Evolutionary conservation across 1,284 basidiomycete species (phyloP), one percentile per base, ranked within the genome.

Genomic region (Ustilago trichophora): DNA sequence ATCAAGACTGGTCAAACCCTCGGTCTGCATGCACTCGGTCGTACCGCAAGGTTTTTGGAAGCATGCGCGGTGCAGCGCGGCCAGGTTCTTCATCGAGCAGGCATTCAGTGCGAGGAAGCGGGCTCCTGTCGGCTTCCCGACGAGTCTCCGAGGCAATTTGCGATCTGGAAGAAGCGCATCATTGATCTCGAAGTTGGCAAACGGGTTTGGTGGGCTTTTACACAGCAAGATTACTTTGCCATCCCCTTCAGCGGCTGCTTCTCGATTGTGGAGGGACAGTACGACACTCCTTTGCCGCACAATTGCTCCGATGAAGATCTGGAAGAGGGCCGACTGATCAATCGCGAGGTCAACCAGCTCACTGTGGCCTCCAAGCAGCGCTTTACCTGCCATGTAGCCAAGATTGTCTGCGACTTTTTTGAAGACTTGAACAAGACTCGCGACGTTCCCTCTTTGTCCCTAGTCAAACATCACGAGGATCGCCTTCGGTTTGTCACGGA

Each of bases 1-100:
- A 72, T 72, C 59, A 72, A 72, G 51, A 65, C 60, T 3, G 70
- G 55, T 8, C 70, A 72, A 31, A 72, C 59, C 11, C 50, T 72
- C 12, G 67, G 67, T 13, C 32, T 72, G 31, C 70, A 72, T 21
- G 60, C 53, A 4, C 51, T 72, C 11, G 70, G 65, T 13, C 57
- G 65, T 4, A 47, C 66, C 0, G 55, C 59, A 10, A 43, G 66
- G 7, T 62, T 59, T 16, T 35, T 64, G 13, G 60, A 63, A 34
- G 50, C 62, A 6, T 64, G 52, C 24, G 54, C 57, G 8, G 52
- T 38, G 11, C 50, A 55, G 25, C 56, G 65, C 21, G 49, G 35
- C 18, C 50, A 58, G 21, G 54, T 68, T 13, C 47, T 68, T 3
- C 25, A 29, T 27, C 54, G 34, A 5, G 58, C 58, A 5, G 64